Evolutionary conservation across 1,284 basidiomycete genomes (phyloP).

Genomic region (Malassezia caprae): DNA sequence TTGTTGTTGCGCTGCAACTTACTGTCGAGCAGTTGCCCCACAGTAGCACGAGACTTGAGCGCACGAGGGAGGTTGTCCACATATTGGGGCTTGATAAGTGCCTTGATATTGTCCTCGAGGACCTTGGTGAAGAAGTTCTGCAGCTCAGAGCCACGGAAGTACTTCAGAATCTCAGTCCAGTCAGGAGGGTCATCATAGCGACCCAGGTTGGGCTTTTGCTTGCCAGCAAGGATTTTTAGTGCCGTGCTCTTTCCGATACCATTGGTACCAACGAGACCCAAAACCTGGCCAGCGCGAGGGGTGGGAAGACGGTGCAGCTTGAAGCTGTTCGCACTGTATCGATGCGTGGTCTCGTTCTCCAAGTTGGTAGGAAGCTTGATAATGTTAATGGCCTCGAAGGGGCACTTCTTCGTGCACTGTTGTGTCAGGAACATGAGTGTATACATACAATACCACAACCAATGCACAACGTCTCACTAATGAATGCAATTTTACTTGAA

Average conservation of each 20-base stretch:
- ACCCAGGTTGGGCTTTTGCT: conserved; percentile 48
- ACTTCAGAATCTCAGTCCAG: conserved; percentile 47
- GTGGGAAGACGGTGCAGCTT: conserved; percentile 46
- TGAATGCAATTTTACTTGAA: conserved; percentile 43
- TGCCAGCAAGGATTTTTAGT: conserved; percentile 46
- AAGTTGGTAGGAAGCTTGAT: conserved; percentile 48
- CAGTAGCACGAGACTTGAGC: conserved; percentile 40
- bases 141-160: conserved; percentile 47
- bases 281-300: conserved; percentile 44
- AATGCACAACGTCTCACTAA: conserved; percentile 46
- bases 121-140: conserved; percentile 49
- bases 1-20: conserved; percentile 46
- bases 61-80: conserved; percentile 48
- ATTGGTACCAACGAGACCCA: conserved; percentile 47
- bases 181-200: conserved; percentile 48
- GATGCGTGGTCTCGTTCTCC: conserved; percentile 46
- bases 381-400: conserved; percentile 48
- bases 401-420: conserved; percentile 45
- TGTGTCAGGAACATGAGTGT: background rate
- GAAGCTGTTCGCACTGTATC: conserved; percentile 48
- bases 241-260: conserved; percentile 48
- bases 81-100: conserved; percentile 48
- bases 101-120: conserved; percentile 48
- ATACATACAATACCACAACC: conserved; percentile 41
- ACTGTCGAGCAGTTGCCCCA: conserved; percentile 40